Conservation (phyloP, 2,329 filamentous ascomycete genomes). For the Didymella arachidicola region DNA sequence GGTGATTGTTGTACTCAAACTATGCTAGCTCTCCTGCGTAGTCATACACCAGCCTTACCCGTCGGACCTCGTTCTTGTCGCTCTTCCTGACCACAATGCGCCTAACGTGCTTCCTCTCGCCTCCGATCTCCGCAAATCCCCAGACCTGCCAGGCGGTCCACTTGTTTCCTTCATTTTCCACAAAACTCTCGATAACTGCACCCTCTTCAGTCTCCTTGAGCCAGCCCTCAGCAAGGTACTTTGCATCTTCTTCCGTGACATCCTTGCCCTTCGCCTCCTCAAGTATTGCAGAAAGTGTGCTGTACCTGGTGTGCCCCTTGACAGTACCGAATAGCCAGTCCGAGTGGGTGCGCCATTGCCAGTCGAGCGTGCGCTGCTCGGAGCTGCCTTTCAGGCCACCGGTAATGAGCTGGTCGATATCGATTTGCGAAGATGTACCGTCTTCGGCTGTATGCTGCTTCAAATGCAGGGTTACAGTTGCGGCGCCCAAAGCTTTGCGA, state of each 20-base stretch:
- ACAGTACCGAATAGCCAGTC: constrained; percentile 84
- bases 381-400: constrained; percentile 73
- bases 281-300: constrained; percentile 39
- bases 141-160: constrained; percentile 49
- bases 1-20: background rate
- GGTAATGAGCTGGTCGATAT: constrained; percentile 75
- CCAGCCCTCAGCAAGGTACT: constrained; percentile 41
- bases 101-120: constrained; percentile 44
- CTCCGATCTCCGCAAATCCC: constrained; percentile 45
- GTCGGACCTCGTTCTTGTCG: constrained; percentile 38
- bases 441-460: constrained; percentile 45
- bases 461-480: constrained; percentile 72
- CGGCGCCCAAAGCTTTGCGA: constrained; percentile 74
- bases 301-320: constrained; percentile 65
- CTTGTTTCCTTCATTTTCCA: constrained; percentile 44
- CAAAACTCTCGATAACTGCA: constrained; percentile 46
- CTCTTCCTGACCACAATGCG: constrained; percentile 46
- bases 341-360: constrained; percentile 68
- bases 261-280: constrained; percentile 35
- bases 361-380: constrained; percentile 66
- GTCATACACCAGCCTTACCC: constrained; percentile 47
- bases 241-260: constrained; percentile 32
- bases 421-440: constrained; percentile 62
- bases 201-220: constrained; percentile 39
- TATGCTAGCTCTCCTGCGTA: constrained; percentile 38